Conservation (phyloP, 176 grass and related monocot species). For the Paspalum notatum region DNA sequence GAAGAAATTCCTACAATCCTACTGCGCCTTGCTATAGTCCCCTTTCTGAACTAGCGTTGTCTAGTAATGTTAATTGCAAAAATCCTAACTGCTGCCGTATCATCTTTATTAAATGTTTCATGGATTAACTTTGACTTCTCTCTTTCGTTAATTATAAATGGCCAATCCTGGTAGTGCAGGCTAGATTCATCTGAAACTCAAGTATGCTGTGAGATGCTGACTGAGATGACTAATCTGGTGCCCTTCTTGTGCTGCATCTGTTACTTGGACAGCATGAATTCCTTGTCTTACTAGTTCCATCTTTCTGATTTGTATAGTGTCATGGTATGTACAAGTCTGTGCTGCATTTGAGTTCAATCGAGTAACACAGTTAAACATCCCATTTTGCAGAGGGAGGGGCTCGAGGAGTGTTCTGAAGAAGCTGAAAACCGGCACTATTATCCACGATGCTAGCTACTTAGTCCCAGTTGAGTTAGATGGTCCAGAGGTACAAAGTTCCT, state of each 20-base stretch:
- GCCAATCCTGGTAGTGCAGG: not conserved
- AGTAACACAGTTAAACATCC: slow-evolving; percentile 17
- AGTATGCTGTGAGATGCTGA: not conserved
- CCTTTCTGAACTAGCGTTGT: slow-evolving; percentile 6
- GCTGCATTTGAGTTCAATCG: not conserved
- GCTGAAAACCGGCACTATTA: slow-evolving; percentile 57
- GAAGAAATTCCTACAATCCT: not conserved
- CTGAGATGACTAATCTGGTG: not conserved
- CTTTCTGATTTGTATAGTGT: slow-evolving; percentile 7
- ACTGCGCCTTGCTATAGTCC: not conserved
- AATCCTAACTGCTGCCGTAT: not conserved
- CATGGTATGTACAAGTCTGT: not conserved
- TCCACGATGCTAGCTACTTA: slow-evolving; percentile 81
- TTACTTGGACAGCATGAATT: slow-evolving; percentile 10
- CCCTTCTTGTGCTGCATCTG: not conserved
- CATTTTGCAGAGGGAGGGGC: slow-evolving; percentile 64
- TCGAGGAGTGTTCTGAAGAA: slow-evolving; percentile 68
- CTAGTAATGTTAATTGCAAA: not conserved
- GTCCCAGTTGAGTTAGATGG: slow-evolving; percentile 72
- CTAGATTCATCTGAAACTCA: not conserved
- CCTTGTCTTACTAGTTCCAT: not conserved
- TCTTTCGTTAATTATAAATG: not conserved
- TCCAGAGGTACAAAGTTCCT: slow-evolving; percentile 54
- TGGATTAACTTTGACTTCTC: not conserved
- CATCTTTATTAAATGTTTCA: not conserved